These are phyloP conservation scores for Ophiostoma tasmaniense DNA, from an alignment of 2,329 filamentous ascomycete species.

Conservation along the genomic window DNA sequence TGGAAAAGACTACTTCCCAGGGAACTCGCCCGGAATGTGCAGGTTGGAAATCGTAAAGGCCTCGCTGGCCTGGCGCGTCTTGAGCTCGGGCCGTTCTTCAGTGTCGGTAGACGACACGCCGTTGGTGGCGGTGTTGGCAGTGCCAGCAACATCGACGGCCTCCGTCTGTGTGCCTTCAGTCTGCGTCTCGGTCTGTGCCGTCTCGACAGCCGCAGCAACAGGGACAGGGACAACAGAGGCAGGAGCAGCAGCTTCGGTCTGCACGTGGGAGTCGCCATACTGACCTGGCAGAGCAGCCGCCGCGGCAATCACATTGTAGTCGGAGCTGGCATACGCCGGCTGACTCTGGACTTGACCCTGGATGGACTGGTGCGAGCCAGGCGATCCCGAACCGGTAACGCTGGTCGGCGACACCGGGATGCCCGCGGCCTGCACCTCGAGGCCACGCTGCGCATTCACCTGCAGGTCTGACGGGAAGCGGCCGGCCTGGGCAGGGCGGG, in stretches of 20 bases:
- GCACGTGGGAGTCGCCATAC: neutral
- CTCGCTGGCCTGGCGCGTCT: constrained; percentile 32
- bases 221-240: no score
- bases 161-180: neutral
- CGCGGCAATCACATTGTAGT: constrained; percentile 46
- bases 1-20: neutral
- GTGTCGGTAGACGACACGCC: neutral
- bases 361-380: neutral
- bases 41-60: constrained; percentile 54
- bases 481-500: constrained; percentile 72
- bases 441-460: constrained; percentile 67
- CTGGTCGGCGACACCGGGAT: constrained; percentile 67
- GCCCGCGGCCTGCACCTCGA: constrained; percentile 62
- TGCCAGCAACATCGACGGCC: neutral
- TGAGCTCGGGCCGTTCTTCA: constrained; percentile 10
- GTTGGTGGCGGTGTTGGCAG: no score
- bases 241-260: no score
- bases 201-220: neutral
- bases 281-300: constrained; percentile 45
- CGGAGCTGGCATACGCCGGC: constrained; percentile 17
- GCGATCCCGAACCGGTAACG: constrained; percentile 56
- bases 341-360: neutral
- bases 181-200: neutral
- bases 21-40: constrained; percentile 59
- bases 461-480: constrained; percentile 92